Conservation (phyloP, 768 basidiomycete species). For the Trametes sanguinea region DNA sequence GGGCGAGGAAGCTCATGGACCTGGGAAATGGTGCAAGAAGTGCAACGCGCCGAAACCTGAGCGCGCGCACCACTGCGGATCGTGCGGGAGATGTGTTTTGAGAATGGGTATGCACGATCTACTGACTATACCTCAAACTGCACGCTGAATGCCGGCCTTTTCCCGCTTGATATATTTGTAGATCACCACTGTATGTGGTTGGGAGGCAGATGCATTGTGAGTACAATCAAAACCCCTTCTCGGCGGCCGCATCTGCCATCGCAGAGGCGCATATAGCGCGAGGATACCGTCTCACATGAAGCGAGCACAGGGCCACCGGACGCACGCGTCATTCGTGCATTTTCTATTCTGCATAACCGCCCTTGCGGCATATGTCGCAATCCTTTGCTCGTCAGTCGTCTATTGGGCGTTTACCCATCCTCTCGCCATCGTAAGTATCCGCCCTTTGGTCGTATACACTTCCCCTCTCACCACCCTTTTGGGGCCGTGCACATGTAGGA, state of each 20-base stretch:
- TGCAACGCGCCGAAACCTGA: constrained; percentile 84
- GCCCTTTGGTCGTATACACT: neutral
- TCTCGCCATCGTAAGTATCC: constrained; percentile 53
- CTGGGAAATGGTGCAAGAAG: constrained; percentile 73
- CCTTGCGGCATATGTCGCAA: constrained; percentile 61
- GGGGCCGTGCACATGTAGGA: constrained; percentile 43
- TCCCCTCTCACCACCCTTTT: neutral
- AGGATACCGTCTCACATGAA: neutral
- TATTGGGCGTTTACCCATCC: constrained; percentile 69
- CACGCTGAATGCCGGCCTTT: too few species aligned
- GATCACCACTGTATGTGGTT: constrained; percentile 91
- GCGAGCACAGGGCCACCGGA: constrained; percentile 67
- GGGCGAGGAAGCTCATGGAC: constrained; percentile 47
- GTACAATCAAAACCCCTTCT: constrained; percentile 27
- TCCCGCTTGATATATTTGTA: constrained; percentile 29
- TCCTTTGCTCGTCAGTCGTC: constrained; percentile 54
- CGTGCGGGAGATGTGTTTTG: constrained; percentile 75
- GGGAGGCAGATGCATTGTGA: constrained; percentile 72
- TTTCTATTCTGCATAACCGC: constrained; percentile 67
- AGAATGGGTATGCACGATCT: constrained; percentile 66
- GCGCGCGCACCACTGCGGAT: constrained; percentile 70
- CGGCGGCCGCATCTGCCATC: neutral
- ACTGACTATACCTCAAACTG: too few species aligned
- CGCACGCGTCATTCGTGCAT: constrained; percentile 82
- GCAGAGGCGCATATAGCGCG: neutral